Percentiles rank a stretch among this genome's conserved stretches.
Evolutionary conservation across 495 filamentous ascomycete species (phyloP).

Genomic region (Apiosordaria backusii): DNA sequence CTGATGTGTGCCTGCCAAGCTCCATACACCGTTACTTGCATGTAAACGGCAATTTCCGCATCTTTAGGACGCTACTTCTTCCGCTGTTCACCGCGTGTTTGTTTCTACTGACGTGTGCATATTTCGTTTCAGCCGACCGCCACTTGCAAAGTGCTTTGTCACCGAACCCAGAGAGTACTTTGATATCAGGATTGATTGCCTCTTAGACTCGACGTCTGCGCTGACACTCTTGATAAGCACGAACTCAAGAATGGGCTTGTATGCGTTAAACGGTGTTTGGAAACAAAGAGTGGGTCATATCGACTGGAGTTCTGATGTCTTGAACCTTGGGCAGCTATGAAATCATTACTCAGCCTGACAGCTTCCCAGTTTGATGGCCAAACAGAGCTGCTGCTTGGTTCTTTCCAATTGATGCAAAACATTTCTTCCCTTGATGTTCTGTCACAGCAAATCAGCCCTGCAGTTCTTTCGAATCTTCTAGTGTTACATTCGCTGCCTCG

Average conservation of each 20-base stretch:
- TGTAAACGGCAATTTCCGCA: constrained; percentile 15
- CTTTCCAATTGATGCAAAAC: constrained; percentile 4
- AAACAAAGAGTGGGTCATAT: background rate
- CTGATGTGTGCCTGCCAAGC: constrained; percentile 27
- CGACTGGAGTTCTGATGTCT: background rate
- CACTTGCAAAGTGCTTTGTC: background rate
- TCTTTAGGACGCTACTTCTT: background rate
- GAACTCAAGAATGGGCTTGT: no score
- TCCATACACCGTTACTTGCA: constrained; percentile 18
- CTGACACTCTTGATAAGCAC: no score
- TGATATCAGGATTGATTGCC: background rate
- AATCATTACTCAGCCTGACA: constrained; percentile 21
- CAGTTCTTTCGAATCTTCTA: background rate
- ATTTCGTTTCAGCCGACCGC: background rate
- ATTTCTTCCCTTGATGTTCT: background rate
- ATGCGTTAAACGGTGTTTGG: background rate
- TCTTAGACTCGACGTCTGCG: background rate
- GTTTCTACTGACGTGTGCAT: background rate
- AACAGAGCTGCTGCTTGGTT: background rate
- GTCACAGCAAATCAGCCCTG: background rate
- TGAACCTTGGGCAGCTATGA: constrained; percentile 18
- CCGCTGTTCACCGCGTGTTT: constrained; percentile 3
- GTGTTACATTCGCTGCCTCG: background rate
- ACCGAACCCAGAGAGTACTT: background rate
- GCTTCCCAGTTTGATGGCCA: constrained; percentile 1